Conservation (phyloP, 495 filamentous ascomycete species). For the Neohortaea acidophila region DNA sequence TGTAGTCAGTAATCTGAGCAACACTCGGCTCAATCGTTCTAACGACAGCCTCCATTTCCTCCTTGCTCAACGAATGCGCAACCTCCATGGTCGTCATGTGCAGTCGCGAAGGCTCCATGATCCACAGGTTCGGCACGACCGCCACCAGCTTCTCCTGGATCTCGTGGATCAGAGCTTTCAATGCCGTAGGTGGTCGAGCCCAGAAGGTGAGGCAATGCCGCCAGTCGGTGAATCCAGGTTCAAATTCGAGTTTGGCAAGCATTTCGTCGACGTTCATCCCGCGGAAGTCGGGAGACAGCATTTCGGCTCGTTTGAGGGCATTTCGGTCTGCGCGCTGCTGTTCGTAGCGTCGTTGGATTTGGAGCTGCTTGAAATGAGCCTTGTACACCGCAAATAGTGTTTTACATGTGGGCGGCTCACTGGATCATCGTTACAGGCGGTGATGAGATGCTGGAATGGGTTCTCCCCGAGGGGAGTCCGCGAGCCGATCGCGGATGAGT, state of each 20-base stretch:
- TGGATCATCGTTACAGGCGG: conserved; percentile 25
- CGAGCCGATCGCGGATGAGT: no score
- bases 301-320: conserved; percentile 48
- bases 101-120: conserved; percentile 59
- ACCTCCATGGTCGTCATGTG: conserved; percentile 82
- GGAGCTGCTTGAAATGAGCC: conserved; percentile 30
- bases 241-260: conserved; percentile 48
- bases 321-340: conserved; percentile 61
- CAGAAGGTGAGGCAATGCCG: conserved; percentile 75
- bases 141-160: conserved; percentile 48
- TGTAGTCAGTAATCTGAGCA: conserved; percentile 45
- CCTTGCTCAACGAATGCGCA: conserved; percentile 47
- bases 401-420: conserved; percentile 14
- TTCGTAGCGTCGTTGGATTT: conserved; percentile 59
- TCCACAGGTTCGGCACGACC: conserved; percentile 61
- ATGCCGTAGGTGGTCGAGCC: conserved; percentile 61
- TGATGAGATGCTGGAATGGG: conserved; percentile 63
- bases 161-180: conserved; percentile 47
- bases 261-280: conserved; percentile 64
- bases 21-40: conserved; percentile 33
- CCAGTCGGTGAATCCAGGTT: conserved; percentile 53
- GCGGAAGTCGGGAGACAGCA: conserved; percentile 50
- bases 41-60: conserved; percentile 46
- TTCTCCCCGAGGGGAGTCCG: no score
- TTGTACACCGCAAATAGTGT: background rate